Conservation (phyloP, 371 early-diverging fungal species). For the Capillidium heterosporum region DNA sequence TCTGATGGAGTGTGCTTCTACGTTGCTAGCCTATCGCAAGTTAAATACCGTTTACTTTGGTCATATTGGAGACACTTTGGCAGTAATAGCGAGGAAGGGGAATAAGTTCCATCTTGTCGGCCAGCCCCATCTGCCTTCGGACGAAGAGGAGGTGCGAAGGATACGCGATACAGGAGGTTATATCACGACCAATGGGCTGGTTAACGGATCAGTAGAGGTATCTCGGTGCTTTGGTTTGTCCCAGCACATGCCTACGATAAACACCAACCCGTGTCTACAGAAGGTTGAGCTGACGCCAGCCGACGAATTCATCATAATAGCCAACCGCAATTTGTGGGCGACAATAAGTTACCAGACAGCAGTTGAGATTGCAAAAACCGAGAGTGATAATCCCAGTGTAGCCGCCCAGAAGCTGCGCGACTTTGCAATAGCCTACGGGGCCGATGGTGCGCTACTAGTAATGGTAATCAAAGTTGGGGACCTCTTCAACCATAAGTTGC, state of each 20-base stretch:
- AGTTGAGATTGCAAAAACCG: constrained; percentile 61
- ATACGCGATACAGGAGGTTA: constrained; percentile 64
- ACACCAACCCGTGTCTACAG: constrained; percentile 63
- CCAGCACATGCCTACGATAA: constrained; percentile 60
- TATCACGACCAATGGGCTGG: constrained; percentile 46
- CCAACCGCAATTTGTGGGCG: constrained; percentile 67
- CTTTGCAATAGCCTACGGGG: constrained; percentile 69
- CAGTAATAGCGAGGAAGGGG: constrained; percentile 57
- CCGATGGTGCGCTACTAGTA: constrained; percentile 53
- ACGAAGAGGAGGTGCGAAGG: constrained; percentile 47
- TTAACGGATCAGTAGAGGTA: constrained; percentile 52
- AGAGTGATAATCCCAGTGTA: constrained; percentile 37
- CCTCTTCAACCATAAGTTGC: constrained; percentile 26
- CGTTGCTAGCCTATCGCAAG: constrained; percentile 56
- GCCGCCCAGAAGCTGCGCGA: constrained; percentile 74
- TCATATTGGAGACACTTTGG: constrained; percentile 77
- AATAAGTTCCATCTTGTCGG: constrained; percentile 54
- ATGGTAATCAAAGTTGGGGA: constrained; percentile 72
- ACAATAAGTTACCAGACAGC: constrained; percentile 61
- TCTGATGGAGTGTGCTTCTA: constrained; percentile 43
- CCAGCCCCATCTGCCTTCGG: constrained; percentile 46
- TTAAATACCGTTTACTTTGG: constrained; percentile 69
- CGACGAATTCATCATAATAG: constrained; percentile 84
- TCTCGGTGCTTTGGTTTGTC: constrained; percentile 78
- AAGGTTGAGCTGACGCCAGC: constrained; percentile 48